Evolutionary conservation across 2,329 filamentous ascomycete species (phyloP), one percentile per base, ranked within the genome.

Genomic region (Escovopsis sp.): DNA sequence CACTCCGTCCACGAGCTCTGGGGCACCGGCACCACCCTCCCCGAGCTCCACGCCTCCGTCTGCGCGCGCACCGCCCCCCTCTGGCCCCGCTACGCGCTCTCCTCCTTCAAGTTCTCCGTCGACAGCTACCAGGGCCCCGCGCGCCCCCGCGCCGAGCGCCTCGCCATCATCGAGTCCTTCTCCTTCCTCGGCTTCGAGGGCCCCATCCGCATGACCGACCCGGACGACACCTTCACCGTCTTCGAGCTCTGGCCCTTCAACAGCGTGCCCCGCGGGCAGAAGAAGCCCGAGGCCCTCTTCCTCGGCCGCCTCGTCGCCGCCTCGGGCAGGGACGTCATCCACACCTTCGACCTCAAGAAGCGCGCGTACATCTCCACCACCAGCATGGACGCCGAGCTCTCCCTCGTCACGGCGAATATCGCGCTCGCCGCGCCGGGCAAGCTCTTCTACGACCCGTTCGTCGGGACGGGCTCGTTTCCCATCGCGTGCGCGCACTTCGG

Each of bases 381-480:
- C 0, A 90, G 83, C 31, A 96, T 98, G 90, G 90, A 98, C 53
- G 82, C 88, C 0, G 90, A 96, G 55, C 67, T 98, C 30, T 83
- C 86, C 11, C 68, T 98, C 1, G 64, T 98, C 16, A 94, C 87
- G 0, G 90, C 88, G 2, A 98, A 96, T 50, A 76, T 98, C 45
- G 83, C 84, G 0, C 72, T 83, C 12, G 86, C 86, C 0, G 77
- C 64, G 0, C 81, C 86, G 0, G 88, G 85, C 0, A 92, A 83
- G 51, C 53, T 96, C 2, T 83, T 93, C 48, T 94, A 88, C 49
- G 90, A 98, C 47, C 90, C 90, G 0, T 98, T 98, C 51, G 86
- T 90, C 39, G 90, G 90, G 4, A 96, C 90, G 0, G 90, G 88
- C 5, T 88, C 85, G 36, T 96, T 98, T 50, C 81, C 85, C 1